Percentiles rank a stretch among this genome's conserved stretches.
phyloP scores from a whole-genome alignment of 345 rosid genomes.

The Lenwebbia sp. region DNA sequence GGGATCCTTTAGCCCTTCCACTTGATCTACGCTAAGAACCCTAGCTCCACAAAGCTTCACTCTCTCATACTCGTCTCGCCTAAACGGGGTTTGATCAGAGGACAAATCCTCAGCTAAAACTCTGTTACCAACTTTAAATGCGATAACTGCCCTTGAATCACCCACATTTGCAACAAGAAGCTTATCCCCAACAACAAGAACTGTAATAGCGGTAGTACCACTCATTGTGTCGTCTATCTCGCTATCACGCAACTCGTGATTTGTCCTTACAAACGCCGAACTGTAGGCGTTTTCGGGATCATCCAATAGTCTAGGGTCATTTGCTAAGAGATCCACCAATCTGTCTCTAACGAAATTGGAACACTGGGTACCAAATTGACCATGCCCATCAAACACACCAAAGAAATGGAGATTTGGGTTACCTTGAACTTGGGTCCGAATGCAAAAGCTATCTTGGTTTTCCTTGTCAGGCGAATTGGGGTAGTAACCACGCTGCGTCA shows the following conservation, averaged over 20 bases:
- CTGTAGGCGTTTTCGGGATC: conserved; percentile 68
- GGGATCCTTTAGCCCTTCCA: conserved; percentile 88
- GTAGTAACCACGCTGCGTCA: conserved; percentile 78
- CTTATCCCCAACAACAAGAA: conserved; percentile 73
- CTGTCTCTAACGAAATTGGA: conserved; percentile 71
- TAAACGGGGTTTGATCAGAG: conserved; percentile 87
- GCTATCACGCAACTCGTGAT: conserved; percentile 59
- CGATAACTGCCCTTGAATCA: conserved; percentile 94
- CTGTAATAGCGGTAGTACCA: conserved; percentile 92
- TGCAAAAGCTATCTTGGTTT: conserved; percentile 80
- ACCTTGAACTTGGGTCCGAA: conserved; percentile 64
- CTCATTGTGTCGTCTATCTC: conserved; percentile 88
- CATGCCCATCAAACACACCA: conserved; percentile 94
- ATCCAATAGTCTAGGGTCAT: conserved; percentile 46
- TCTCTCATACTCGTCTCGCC: conserved; percentile 87
- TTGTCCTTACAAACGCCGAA: conserved; percentile 54
- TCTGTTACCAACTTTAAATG: conserved; percentile 48
- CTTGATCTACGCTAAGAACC: conserved; percentile 88
- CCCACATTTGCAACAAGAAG: conserved; percentile 90
- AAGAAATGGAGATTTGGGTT: conserved; percentile 86
- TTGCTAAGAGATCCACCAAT: conserved; percentile 50
- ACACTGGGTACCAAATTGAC: conserved; percentile 65
- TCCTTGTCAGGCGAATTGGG: conserved; percentile 75
- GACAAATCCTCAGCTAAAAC: conserved; percentile 77
- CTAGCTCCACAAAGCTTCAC: conserved; percentile 90